phyloP scores from a whole-genome alignment of 164 flowering plant genomes.

The Nelumbo lutea region DNA sequence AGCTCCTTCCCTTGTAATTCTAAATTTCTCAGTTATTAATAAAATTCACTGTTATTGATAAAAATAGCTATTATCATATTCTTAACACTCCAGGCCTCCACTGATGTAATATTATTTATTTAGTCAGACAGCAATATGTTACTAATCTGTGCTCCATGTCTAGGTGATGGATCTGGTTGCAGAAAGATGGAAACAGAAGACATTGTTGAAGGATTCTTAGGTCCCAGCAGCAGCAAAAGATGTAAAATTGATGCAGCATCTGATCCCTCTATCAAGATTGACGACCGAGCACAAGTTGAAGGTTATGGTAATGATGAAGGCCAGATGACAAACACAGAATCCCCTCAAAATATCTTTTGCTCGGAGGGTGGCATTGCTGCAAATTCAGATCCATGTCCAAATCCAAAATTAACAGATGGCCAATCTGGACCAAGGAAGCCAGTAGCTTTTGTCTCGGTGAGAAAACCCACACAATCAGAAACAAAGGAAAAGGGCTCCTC shows the following conservation, averaged over 20 bases:
- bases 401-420: conserved; percentile 15
- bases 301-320: background rate
- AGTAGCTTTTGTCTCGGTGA: conserved; percentile 52
- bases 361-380: conserved; percentile 9
- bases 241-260: conserved; percentile 5
- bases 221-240: background rate
- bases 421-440: conserved; percentile 20
- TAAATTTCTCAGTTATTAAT: no score
- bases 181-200: conserved; percentile 11
- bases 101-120: no score
- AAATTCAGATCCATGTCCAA: conserved; percentile 7
- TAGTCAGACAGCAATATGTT: background rate
- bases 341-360: conserved; percentile 5
- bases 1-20: no score
- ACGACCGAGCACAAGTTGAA: conserved; percentile 9
- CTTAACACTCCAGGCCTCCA: no score
- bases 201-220: conserved; percentile 4
- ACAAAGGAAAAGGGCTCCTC: background rate
- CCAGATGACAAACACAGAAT: conserved; percentile 1
- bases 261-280: conserved; percentile 7
- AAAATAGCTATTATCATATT: no score
- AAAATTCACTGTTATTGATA: no score
- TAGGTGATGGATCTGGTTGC: conserved; percentile 19
- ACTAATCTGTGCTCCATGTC: background rate
- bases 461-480: conserved; percentile 26